These are phyloP conservation scores for Nannizzia gypsea DNA, from an alignment of 2,329 filamentous ascomycete genomes.

Conservation along the genomic window DNA sequence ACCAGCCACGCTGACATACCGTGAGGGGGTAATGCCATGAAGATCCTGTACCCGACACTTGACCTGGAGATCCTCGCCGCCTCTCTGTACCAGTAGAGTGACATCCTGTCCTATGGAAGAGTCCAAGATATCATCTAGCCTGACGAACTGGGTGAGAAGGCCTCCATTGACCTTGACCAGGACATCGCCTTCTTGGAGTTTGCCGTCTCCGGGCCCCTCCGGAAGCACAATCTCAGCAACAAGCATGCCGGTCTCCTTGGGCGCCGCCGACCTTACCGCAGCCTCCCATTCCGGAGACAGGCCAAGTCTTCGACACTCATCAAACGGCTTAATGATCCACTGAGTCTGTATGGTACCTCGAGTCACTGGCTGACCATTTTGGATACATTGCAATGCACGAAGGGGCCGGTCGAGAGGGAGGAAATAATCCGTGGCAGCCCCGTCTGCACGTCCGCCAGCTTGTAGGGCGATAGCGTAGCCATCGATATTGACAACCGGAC, in stretches of 20 bases:
- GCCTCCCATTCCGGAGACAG: conserved; percentile 78
- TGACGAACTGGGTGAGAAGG: conserved; percentile 83
- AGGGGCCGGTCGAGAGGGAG: conserved; percentile 82
- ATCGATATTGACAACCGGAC: conserved; percentile 92
- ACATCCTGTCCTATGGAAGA: conserved; percentile 71
- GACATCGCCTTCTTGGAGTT: conserved; percentile 89
- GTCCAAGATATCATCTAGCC: conserved; percentile 82
- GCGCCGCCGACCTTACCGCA: conserved; percentile 68
- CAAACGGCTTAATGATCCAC: conserved; percentile 92
- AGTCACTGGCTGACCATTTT: conserved; percentile 60
- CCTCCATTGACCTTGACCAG: conserved; percentile 87
- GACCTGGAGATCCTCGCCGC: conserved; percentile 75
- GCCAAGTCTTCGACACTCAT: conserved; percentile 84
- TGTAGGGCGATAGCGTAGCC: conserved; percentile 86
- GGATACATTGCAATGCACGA: conserved; percentile 76
- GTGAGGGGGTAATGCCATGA: conserved; percentile 87
- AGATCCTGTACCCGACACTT: conserved; percentile 78
- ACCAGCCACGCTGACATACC: conserved; percentile 87
- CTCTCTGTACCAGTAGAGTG: conserved; percentile 71
- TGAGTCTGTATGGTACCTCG: conserved; percentile 96
- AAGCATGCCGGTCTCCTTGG: conserved; percentile 90
- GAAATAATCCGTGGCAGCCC: conserved; percentile 95
- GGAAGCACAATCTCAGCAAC: conserved; percentile 92
- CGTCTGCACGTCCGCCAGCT: conserved; percentile 84
- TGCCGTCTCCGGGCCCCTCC: conserved; percentile 71